Evolutionary conservation across 2,329 filamentous ascomycete genomes (phyloP).

Genomic region (Fusarium kyushuense): DNA sequence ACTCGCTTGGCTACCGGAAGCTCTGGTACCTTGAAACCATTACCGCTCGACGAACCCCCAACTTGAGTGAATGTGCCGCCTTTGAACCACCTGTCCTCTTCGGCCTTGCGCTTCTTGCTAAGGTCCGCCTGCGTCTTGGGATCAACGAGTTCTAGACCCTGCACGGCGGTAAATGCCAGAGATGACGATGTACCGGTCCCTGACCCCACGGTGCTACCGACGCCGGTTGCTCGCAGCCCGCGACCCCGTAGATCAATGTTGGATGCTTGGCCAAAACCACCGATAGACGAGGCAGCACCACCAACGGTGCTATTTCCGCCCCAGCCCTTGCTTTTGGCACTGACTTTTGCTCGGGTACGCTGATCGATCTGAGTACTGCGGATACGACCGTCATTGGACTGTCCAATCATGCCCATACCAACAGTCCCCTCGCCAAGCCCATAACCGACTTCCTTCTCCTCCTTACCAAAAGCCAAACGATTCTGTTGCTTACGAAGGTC

Average conservation of each 20-base stretch:
- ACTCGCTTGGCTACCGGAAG: slow-evolving; percentile 80
- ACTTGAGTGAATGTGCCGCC: slow-evolving; percentile 97
- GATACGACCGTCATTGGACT: slow-evolving; percentile 87
- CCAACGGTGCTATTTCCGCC: slow-evolving; percentile 75
- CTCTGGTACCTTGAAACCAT: slow-evolving; percentile 85
- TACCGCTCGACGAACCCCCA: slow-evolving; percentile 63
- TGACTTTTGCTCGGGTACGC: slow-evolving; percentile 90
- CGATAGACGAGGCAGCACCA: slow-evolving; percentile 82
- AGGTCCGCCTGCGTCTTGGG: slow-evolving; percentile 91
- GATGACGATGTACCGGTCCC: slow-evolving; percentile 82
- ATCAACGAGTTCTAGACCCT: slow-evolving; percentile 94
- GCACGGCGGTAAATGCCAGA: slow-evolving; percentile 92
- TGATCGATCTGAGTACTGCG: slow-evolving; percentile 91
- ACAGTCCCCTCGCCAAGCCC: slow-evolving; percentile 86
- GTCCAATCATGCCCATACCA: slow-evolving; percentile 95
- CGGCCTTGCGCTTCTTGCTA: slow-evolving; percentile 89
- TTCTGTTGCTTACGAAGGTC: slow-evolving; percentile 97
- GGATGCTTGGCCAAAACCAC: slow-evolving; percentile 77
- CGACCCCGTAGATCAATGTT: slow-evolving; percentile 79
- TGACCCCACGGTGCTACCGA: slow-evolving; percentile 75
- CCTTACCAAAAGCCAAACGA: slow-evolving; percentile 93
- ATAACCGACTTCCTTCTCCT: slow-evolving; percentile 93
- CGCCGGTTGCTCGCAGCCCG: slow-evolving; percentile 83
- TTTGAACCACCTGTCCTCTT: slow-evolving; percentile 97
- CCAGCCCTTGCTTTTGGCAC: slow-evolving; percentile 97